Evolutionary conservation across 441 rosid genomes (phyloP).

Genomic region (Bocquillonia castaneifolia): DNA sequence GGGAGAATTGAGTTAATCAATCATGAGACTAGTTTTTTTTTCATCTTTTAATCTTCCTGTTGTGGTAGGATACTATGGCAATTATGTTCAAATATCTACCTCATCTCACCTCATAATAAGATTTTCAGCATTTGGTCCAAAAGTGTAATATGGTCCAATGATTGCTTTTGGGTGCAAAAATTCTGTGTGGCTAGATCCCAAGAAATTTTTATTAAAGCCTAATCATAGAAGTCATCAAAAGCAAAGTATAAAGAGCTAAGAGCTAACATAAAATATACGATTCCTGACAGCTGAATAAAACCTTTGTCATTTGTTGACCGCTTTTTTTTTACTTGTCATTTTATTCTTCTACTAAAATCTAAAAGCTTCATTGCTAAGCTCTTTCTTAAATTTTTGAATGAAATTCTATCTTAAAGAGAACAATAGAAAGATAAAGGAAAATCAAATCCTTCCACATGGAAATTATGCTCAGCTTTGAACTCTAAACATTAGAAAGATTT

Average conservation of each 20-base stretch:
- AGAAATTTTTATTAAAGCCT: conserved; percentile 33
- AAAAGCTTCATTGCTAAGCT: conserved; percentile 13
- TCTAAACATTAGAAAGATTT: not conserved
- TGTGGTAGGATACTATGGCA: conserved; percentile 1
- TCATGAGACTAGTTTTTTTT: not conserved
- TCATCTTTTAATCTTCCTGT: not conserved
- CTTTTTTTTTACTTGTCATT: conserved; percentile 24
- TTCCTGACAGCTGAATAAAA: conserved; percentile 30
- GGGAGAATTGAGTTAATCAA: not conserved
- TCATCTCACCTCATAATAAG: not conserved
- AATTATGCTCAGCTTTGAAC: not conserved
- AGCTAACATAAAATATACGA: not conserved
- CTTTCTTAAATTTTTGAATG: conserved; percentile 3
- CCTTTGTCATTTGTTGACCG: conserved; percentile 41
- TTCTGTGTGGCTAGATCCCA: conserved; percentile 46
- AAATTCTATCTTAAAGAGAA: not conserved
- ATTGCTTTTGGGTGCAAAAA: conserved; percentile 33
- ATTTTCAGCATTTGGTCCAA: conserved; percentile 28
- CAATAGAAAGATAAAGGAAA: not conserved
- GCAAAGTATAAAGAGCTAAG: conserved; percentile 17
- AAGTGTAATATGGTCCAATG: conserved; percentile 35
- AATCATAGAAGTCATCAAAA: conserved; percentile 55
- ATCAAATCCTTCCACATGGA: not conserved
- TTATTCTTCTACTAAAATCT: conserved; percentile 15
- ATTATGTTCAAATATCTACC: not conserved